Percentiles rank a stretch among this genome's conserved stretches.
Conservation (phyloP, 139 green algal species). For the Chlamydomonas asymmetrica region DNA sequence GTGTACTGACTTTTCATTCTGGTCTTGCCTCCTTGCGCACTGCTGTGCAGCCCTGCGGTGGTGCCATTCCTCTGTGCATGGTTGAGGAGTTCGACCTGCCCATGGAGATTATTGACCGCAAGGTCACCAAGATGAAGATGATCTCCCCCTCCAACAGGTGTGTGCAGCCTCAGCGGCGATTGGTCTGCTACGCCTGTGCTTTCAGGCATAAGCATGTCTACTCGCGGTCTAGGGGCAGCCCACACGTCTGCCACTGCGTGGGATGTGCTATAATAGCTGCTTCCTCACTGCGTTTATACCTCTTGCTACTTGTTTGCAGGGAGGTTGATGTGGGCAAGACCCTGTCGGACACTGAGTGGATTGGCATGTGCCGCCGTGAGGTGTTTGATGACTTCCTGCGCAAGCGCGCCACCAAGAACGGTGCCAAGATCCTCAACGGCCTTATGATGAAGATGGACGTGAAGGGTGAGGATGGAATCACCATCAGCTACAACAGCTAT, state of each 20-base stretch:
- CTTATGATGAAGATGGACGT: constrained; percentile 91
- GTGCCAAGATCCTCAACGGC: constrained; percentile 94
- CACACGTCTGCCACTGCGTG: no score
- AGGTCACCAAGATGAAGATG: constrained; percentile 99
- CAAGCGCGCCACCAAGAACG: constrained; percentile 83
- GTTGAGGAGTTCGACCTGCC: constrained; percentile 98
- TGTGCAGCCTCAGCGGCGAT: no score
- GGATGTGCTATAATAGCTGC: no score
- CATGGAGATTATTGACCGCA: constrained; percentile 93
- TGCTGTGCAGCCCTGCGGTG: constrained; percentile 93
- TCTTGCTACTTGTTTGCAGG: constrained; percentile 5
- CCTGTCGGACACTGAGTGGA: constrained; percentile 96
- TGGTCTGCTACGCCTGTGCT: no score
- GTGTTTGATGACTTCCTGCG: constrained; percentile 97
- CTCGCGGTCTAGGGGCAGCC: no score
- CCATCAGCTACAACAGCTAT: constrained; percentile 94
- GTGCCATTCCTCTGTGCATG: constrained; percentile 98
- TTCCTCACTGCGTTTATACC: no score
- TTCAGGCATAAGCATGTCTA: no score
- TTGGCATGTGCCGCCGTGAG: constrained; percentile 96
- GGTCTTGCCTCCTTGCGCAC: no score
- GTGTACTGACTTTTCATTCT: background rate
- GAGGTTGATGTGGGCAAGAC: constrained; percentile 97
- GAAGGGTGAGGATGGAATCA: constrained; percentile 72
- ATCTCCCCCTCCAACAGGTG: constrained; percentile 97